These are phyloP conservation scores for Ammopiptanthus mongolicus DNA, from an alignment of 306 rosid species.

Conservation along the genomic window DNA sequence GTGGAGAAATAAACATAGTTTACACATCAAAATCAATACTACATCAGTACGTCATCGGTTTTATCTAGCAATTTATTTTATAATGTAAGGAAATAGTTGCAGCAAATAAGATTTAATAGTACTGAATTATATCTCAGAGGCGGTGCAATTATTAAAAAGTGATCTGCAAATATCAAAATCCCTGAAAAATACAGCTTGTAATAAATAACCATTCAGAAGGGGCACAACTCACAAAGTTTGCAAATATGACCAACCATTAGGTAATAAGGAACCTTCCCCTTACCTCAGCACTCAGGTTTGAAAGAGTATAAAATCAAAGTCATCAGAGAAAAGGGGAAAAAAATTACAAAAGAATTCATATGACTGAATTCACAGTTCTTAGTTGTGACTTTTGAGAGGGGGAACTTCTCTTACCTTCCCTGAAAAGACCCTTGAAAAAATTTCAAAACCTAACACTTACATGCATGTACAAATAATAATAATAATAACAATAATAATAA, in stretches of 20 bases:
- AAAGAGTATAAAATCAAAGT: slow-evolving; percentile 11
- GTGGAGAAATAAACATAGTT: background rate
- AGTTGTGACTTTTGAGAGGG: background rate
- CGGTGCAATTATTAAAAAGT: background rate
- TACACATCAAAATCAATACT: no score
- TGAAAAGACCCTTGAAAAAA: no score
- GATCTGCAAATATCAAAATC: slow-evolving; percentile 10
- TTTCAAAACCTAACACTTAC: background rate
- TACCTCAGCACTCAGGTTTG: slow-evolving; percentile 10
- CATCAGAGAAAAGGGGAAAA: slow-evolving; percentile 23
- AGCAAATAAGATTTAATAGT: background rate
- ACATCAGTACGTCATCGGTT: background rate
- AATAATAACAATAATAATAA: no score
- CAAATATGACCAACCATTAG: slow-evolving; percentile 27
- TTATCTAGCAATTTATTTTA: background rate
- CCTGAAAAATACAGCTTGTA: slow-evolving; percentile 16
- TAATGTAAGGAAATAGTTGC: background rate
- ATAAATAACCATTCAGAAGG: slow-evolving; percentile 22
- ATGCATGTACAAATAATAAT: background rate
- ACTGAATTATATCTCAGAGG: background rate
- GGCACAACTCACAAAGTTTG: slow-evolving; percentile 31
- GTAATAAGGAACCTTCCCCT: background rate
- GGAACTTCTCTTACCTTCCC: no score
- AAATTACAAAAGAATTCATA: background rate
- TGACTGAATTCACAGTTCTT: background rate